Percentiles rank a stretch among this genome's conserved stretches.
Conservation (phyloP, 2,329 filamentous ascomycete genomes). For the Chalara sp. region DNA sequence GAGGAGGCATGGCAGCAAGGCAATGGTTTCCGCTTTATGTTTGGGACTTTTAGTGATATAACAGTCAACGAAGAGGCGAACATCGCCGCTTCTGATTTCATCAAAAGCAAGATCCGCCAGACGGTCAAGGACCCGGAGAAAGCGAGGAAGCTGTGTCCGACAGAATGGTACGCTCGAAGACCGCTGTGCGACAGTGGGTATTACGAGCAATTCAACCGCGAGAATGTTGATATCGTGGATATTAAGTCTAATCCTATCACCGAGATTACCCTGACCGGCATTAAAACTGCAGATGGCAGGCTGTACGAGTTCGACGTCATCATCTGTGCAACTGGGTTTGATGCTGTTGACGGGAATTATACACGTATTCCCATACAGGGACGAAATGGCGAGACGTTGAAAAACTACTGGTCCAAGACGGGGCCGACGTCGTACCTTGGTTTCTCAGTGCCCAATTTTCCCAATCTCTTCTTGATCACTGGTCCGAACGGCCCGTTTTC, state of each 20-base stretch:
- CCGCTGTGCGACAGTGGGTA: conserved; percentile 22
- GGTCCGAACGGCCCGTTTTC: conserved; percentile 34
- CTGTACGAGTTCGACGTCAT: conserved; percentile 25
- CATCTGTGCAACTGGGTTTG: conserved; percentile 33
- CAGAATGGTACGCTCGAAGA: conserved; percentile 12
- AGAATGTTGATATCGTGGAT: conserved; percentile 25
- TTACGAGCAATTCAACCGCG: conserved; percentile 23
- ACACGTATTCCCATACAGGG: conserved; percentile 26
- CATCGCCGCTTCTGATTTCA: conserved; percentile 30
- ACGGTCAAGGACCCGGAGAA: conserved; percentile 27
- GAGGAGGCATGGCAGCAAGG: conserved; percentile 27
- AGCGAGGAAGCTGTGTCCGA: conserved; percentile 19
- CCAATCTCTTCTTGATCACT: conserved; percentile 36
- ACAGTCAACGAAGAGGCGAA: conserved; percentile 31
- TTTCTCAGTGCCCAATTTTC: conserved; percentile 31
- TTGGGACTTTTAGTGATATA: conserved; percentile 31
- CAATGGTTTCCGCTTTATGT: conserved; percentile 31
- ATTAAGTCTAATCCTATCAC: conserved; percentile 23
- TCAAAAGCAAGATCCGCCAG: conserved; percentile 27
- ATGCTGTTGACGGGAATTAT: conserved; percentile 30
- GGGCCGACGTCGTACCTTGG: conserved; percentile 33
- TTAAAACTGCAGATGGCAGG: conserved; percentile 18
- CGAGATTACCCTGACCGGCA: conserved; percentile 19
- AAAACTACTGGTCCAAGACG: conserved; percentile 25
- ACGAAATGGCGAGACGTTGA: conserved; percentile 21